Conservation (phyloP, 179 eudicot genomes). For the Spergularia azorica region DNA sequence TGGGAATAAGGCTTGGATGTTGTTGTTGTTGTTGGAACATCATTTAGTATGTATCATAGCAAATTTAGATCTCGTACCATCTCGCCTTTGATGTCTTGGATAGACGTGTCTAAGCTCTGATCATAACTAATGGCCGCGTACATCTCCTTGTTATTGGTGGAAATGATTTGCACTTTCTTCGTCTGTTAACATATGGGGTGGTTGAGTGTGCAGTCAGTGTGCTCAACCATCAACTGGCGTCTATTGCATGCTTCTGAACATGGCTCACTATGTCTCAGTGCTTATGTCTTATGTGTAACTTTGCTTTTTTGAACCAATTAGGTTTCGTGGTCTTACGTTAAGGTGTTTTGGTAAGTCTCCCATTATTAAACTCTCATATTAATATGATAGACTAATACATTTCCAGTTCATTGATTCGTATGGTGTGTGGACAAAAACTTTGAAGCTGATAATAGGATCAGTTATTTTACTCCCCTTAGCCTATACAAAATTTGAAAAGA, state of each 20-base stretch:
- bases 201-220: background rate
- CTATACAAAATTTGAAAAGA: background rate
- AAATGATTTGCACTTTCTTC: background rate
- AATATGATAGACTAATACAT: conserved; percentile 2
- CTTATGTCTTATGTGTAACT: conserved; percentile 8
- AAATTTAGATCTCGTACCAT: background rate
- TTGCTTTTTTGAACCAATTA: background rate
- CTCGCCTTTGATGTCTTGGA: conserved; percentile 6
- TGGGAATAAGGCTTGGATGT: no score
- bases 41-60: background rate
- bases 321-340: background rate
- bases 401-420: background rate
- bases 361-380: background rate
- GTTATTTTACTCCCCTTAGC: background rate
- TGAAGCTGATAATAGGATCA: background rate
- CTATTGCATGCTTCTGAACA: background rate
- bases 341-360: conserved; percentile 8
- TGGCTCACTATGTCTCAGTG: conserved; percentile 9
- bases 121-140: conserved; percentile 4
- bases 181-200: background rate
- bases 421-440: background rate
- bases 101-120: conserved; percentile 8
- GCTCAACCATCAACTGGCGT: background rate
- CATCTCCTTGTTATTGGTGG: conserved; percentile 5
- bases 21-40: no score